Percentiles rank a stretch among this genome's conserved stretches.
Evolutionary conservation across 2,329 filamentous ascomycete species (phyloP).

Genomic region (Kalmusia sp.): DNA sequence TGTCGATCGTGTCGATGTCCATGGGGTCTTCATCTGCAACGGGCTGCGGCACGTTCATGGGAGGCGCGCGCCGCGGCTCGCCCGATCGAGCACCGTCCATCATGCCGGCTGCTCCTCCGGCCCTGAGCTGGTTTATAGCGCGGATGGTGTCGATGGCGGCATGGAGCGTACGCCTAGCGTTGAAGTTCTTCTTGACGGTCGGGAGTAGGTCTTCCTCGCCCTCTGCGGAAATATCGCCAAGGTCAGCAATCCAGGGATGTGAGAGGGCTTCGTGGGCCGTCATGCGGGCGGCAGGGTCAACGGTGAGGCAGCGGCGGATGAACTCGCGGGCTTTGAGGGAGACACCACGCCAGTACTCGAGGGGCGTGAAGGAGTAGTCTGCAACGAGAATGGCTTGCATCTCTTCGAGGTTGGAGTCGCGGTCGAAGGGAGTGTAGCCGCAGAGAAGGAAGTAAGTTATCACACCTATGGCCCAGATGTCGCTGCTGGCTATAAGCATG

Average conservation of each 20-base stretch:
- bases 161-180: slow-evolving; percentile 69
- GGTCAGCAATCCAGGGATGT: slow-evolving; percentile 69
- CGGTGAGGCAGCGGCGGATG: slow-evolving; percentile 88
- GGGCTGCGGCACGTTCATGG: slow-evolving; percentile 43
- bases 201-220: slow-evolving; percentile 64
- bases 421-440: slow-evolving; percentile 97
- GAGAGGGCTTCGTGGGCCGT: slow-evolving; percentile 81
- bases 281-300: slow-evolving; percentile 86
- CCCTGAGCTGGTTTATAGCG: slow-evolving; percentile 71
- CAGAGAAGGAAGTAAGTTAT: slow-evolving; percentile 99
- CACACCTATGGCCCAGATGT: slow-evolving; percentile 97
- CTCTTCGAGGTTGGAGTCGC: slow-evolving; percentile 96
- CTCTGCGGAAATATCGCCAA: slow-evolving; percentile 53
- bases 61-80: slow-evolving; percentile 55
- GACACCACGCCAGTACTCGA: slow-evolving; percentile 96
- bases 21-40: slow-evolving; percentile 48
- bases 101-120: slow-evolving; percentile 64
- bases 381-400: slow-evolving; percentile 98
- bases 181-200: slow-evolving; percentile 75
- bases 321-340: slow-evolving; percentile 86
- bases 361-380: slow-evolving; percentile 92
- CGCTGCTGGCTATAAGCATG: slow-evolving; percentile 54
- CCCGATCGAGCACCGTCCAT: slow-evolving; percentile 67
- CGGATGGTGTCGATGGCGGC: slow-evolving; percentile 73
- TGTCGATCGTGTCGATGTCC: slow-evolving; percentile 67